Conservation (phyloP, 495 filamentous ascomycete genomes). For the Aspergillus ostianus region DNA sequence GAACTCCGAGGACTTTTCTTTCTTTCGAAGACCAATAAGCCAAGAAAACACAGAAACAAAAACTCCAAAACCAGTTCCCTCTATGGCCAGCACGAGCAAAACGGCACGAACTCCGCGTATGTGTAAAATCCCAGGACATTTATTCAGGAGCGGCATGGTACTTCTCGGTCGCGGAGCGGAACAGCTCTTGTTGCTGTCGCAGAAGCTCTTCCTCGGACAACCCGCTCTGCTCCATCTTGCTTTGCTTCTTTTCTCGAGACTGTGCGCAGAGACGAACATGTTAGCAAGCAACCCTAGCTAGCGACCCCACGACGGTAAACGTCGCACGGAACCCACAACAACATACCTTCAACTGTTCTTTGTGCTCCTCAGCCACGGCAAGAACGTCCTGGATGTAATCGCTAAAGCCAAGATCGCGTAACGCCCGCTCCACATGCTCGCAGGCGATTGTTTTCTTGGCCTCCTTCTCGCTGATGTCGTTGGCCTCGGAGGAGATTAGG, state of each 20-base stretch:
- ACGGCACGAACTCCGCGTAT: constrained; percentile 8
- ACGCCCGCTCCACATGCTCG: constrained; percentile 91
- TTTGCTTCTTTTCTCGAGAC: constrained; percentile 94
- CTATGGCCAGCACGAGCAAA: constrained; percentile 42
- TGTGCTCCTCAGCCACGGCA: constrained; percentile 86
- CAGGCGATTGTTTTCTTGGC: constrained; percentile 98
- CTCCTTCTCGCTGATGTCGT: constrained; percentile 97
- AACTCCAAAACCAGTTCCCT: constrained; percentile 31
- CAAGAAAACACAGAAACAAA: background rate
- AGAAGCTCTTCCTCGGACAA: constrained; percentile 86
- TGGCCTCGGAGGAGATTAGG: constrained; percentile 92
- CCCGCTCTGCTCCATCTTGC: constrained; percentile 93
- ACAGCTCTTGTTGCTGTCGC: constrained; percentile 85
- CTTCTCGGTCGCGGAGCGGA: constrained; percentile 75
- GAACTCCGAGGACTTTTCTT: constrained; percentile 17
- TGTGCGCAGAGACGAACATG: constrained; percentile 29
- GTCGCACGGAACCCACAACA: background rate
- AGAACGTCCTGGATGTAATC: constrained; percentile 87
- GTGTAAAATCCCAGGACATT: constrained; percentile 7
- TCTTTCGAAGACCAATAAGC: constrained; percentile 9
- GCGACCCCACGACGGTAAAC: background rate
- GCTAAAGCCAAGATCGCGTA: constrained; percentile 83
- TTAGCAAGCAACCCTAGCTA: constrained; percentile 5
- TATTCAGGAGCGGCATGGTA: constrained; percentile 57
- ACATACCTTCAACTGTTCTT: constrained; percentile 84